phyloP scores from a whole-genome alignment of 352 stramenopile genomes.

The Globisporangium apiculatum region DNA sequence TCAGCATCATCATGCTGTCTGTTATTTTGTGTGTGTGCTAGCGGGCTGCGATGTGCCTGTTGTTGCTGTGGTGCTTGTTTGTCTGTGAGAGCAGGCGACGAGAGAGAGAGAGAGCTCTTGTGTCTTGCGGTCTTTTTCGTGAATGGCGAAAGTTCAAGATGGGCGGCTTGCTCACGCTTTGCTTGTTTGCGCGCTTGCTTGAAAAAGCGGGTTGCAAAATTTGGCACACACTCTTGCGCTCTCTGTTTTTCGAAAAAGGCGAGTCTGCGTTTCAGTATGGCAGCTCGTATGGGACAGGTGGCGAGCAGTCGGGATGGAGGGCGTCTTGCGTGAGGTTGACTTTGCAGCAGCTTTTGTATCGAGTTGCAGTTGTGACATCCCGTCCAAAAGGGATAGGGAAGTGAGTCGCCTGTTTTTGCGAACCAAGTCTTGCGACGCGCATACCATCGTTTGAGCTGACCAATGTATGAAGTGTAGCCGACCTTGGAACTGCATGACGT shows the following conservation, averaged over 20 bases:
- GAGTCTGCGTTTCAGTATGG: background rate
- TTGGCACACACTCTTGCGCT: background rate
- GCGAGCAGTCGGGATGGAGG: background rate
- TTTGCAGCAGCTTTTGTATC: background rate
- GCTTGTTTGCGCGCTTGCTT: no score
- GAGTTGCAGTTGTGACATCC: background rate
- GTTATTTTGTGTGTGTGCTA: background rate
- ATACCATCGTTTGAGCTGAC: no score
- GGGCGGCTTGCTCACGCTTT: no score
- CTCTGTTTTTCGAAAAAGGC: background rate
- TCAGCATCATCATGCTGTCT: slow-evolving; percentile 14
- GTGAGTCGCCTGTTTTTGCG: no score
- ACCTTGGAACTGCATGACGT: no score
- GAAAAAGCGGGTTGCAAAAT: background rate
- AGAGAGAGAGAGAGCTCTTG: background rate
- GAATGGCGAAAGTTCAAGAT: slow-evolving; percentile 1
- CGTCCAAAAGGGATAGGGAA: no score
- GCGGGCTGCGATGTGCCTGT: background rate
- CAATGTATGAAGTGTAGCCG: no score
- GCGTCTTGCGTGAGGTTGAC: background rate
- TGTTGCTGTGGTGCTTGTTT: background rate
- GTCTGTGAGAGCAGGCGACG: slow-evolving; percentile 1
- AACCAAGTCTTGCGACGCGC: no score
- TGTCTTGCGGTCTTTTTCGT: slow-evolving; percentile 5
- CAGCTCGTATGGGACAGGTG: background rate